Evolutionary conservation across 805 yeast genomes (phyloP), one percentile per base, ranked within the genome.

Genomic region (Ogataea populi-albae): DNA sequence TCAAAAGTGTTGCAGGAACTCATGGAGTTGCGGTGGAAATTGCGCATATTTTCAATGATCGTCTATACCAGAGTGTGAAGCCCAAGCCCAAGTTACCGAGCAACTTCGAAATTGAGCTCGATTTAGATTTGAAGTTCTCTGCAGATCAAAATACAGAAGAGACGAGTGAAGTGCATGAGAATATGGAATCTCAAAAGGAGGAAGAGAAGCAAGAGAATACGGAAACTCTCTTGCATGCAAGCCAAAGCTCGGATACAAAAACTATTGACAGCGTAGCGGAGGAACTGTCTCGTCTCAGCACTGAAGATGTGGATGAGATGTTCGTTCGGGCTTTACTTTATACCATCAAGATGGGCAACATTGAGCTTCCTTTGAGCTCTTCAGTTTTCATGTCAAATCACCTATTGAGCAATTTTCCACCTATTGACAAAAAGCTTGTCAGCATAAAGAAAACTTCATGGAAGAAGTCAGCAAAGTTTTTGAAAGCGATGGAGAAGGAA

Each of bases 381-480:
- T 86, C 97, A 0, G 73, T 69, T 16, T 82, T 91, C 57, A 79
- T 89, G 70, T 73, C 93, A 0, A 73, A 69, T 28, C 79, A 79
- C 49, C 64, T 89, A 10, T 68, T 79, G 41, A 75, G 74, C 32
- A 86, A 87, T 59, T 59, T 91, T n/a, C 94, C 96, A 0, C 68
- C 74, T 1, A 71, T 83, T 36, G 81, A 78, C 49, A 52, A 64
- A 4, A 57, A 62, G 18, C 60, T 62, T 33, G 73, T 80, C 25
- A 79, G 74, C 46, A 72, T 84, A 40, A 89, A 88, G 59, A 82
- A 78, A 52, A 79, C 96, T 0, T 75, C 88, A 3, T 91, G 95
- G 95, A 88, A 85, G 59, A 91, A 91, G 54, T 77, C 91, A 4
- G 73, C 88, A 10, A 89, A 88, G 57, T 87, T 81, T 52, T 62